Percentiles rank a stretch among this genome's conserved stretches.
Conservation (phyloP, 345 rosid genomes). For the Iberis pinnata region DNA sequence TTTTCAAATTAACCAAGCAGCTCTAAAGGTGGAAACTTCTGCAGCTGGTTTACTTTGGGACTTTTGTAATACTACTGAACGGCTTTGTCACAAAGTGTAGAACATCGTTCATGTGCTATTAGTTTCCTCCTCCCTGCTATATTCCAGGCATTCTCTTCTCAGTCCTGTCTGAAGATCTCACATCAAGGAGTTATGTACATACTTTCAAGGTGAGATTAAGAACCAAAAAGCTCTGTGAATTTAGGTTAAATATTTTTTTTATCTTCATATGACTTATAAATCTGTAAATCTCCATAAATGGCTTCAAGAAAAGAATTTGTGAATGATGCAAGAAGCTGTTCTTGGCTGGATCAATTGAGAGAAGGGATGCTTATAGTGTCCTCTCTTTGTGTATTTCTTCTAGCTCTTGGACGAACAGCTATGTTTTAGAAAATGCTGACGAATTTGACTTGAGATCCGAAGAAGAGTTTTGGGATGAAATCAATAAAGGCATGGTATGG, state of each 20-base stretch:
- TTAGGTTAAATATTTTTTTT: not conserved
- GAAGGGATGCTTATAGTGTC: slow-evolving; percentile 74
- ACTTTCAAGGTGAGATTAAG: slow-evolving; percentile 50
- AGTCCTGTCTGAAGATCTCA: slow-evolving; percentile 33
- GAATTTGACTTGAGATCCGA: slow-evolving; percentile 57
- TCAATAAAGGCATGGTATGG: slow-evolving; percentile 84
- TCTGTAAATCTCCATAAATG: slow-evolving; percentile 41
- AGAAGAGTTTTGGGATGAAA: slow-evolving; percentile 77
- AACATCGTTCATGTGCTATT: slow-evolving; percentile 72
- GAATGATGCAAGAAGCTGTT: slow-evolving; percentile 69
- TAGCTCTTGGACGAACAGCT: slow-evolving; percentile 32
- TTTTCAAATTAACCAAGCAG: slow-evolving; percentile 34
- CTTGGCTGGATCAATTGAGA: slow-evolving; percentile 67
- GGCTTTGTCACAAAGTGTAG: slow-evolving; percentile 54
- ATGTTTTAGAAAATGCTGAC: slow-evolving; percentile 28
- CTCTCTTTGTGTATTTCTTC: slow-evolving; percentile 64
- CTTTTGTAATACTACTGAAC: slow-evolving; percentile 57
- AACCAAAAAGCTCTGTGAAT: not conserved
- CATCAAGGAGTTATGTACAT: slow-evolving; percentile 30
- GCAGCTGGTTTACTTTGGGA: slow-evolving; percentile 56
- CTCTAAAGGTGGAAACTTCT: slow-evolving; percentile 34
- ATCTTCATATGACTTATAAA: not conserved
- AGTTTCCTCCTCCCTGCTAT: slow-evolving; percentile 62
- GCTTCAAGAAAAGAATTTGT: slow-evolving; percentile 62
- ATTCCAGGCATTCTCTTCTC: slow-evolving; percentile 51